phyloP scores from a whole-genome alignment of 164 flowering plant species.

The Annona squamosa region DNA sequence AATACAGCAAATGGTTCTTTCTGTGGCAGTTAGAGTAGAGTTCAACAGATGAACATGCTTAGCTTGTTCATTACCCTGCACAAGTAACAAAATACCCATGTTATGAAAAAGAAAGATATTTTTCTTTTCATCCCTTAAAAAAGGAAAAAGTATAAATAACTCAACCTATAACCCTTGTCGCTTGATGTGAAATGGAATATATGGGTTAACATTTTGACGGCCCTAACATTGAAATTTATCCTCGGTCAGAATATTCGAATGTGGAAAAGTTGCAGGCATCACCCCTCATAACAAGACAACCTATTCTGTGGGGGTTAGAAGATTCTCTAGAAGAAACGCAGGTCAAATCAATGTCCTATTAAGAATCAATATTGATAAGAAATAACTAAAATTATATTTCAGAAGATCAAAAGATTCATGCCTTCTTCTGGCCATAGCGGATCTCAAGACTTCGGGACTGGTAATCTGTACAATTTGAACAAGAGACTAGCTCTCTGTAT shows the following conservation, averaged over 20 bases:
- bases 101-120: neutral
- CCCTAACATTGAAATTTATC: no score
- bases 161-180: no score
- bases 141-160: no score
- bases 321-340: neutral
- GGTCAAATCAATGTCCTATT: neutral
- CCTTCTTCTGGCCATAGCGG: constrained; percentile 94
- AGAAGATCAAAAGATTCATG: constrained; percentile 5
- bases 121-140: no score
- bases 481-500: constrained; percentile 85
- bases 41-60: constrained; percentile 85
- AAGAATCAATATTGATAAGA: neutral
- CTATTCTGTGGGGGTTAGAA: no score
- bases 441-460: constrained; percentile 82
- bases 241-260: no score
- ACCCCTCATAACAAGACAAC: no score
- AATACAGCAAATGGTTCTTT: constrained; percentile 88
- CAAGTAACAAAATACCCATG: neutral
- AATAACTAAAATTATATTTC: no score
- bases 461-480: constrained; percentile 92
- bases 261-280: no score
- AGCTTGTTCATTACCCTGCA: constrained; percentile 70
- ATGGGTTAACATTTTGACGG: no score
- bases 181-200: no score
- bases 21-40: constrained; percentile 93